Conservation (phyloP, 352 stramenopile genomes). For the Pythium chondricola region DNA sequence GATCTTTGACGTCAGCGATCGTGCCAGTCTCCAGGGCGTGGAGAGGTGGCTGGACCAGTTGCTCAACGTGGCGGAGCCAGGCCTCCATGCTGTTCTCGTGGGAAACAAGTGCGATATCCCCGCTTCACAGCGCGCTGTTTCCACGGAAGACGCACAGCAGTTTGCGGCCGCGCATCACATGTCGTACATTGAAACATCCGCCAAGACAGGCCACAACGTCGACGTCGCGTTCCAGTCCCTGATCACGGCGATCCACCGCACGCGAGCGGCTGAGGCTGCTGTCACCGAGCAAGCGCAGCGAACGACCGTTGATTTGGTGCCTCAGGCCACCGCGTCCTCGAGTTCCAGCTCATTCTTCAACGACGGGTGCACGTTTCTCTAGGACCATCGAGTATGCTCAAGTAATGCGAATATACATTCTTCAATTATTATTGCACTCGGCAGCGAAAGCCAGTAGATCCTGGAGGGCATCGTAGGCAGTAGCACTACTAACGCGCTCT, state of each 20-base stretch:
- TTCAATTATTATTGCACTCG: constrained; percentile 16
- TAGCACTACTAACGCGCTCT: constrained; percentile 30
- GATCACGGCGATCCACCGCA: constrained; percentile 47
- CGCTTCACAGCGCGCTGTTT: constrained; percentile 34
- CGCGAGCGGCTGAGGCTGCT: constrained; percentile 28
- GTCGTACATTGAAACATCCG: constrained; percentile 76
- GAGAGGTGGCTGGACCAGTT: constrained; percentile 71
- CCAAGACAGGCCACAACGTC: constrained; percentile 66
- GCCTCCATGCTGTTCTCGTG: constrained; percentile 57
- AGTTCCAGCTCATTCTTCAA: constrained; percentile 25
- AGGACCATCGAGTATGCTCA: background rate
- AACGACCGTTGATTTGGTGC: constrained; percentile 31
- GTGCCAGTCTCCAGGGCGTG: constrained; percentile 41
- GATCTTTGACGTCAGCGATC: constrained; percentile 70
- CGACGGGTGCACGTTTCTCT: constrained; percentile 38
- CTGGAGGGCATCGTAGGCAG: constrained; percentile 55
- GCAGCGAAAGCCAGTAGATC: constrained; percentile 37
- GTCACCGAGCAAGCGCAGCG: background rate
- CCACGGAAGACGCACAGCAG: constrained; percentile 50
- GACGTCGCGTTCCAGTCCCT: constrained; percentile 52
- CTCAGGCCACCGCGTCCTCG: constrained; percentile 3
- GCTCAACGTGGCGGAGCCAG: constrained; percentile 63
- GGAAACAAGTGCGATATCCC: constrained; percentile 74
- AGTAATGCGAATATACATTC: background rate
- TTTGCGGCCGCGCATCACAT: constrained; percentile 67